Evolutionary conservation across 305 asterid species (phyloP).

Genomic region (Solanum hybrid): DNA sequence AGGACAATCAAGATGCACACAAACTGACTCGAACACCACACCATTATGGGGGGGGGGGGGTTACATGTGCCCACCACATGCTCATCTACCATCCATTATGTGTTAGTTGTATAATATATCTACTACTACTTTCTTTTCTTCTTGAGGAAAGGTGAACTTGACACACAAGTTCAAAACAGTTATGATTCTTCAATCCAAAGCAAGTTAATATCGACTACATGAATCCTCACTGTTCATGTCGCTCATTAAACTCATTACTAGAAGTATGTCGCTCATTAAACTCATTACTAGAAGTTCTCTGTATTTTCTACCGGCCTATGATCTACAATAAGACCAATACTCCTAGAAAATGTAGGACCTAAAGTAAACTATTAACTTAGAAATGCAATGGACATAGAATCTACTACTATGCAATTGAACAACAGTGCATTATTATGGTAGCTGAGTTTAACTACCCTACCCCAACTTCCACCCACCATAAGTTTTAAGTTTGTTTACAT

Average conservation of each 20-base stretch:
- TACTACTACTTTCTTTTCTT: background rate
- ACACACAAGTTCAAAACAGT: background rate
- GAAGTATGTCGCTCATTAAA: too few species aligned
- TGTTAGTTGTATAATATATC: background rate
- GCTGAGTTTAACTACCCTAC: background rate
- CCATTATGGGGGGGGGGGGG: background rate
- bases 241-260: too few species aligned
- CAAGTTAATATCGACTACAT: background rate
- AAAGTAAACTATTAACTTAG: background rate
- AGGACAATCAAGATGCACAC: background rate
- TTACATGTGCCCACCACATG: background rate
- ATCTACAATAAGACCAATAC: background rate
- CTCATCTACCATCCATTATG: background rate
- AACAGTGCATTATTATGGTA: slow-evolving; percentile 6
- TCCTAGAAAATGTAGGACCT: background rate
- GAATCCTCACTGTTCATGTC: background rate
- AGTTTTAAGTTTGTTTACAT: background rate
- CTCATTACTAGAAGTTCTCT: background rate
- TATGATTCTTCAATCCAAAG: background rate
- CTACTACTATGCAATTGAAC: background rate
- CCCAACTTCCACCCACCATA: slow-evolving; percentile 10
- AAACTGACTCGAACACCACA: background rate
- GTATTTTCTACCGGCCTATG: background rate
- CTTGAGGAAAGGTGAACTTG: background rate
- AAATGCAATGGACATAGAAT: background rate